phyloP scores from a whole-genome alignment of 2,329 filamentous ascomycete genomes.

The Emergomyces orientalis region DNA sequence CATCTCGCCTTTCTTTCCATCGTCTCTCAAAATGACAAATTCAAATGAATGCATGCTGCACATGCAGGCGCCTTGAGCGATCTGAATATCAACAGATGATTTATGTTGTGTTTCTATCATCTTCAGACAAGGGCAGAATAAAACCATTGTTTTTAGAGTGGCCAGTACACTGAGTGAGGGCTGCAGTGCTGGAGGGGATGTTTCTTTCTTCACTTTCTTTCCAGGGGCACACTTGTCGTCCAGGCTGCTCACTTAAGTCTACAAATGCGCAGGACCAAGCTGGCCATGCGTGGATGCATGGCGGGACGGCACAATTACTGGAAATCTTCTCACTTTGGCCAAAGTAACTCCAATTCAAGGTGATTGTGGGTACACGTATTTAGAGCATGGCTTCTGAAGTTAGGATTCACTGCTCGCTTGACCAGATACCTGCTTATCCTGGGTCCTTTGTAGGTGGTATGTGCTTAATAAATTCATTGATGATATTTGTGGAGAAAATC shows the following conservation, averaged over 20 bases:
- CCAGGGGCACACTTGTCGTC: not conserved
- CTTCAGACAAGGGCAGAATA: not conserved
- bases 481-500: not conserved
- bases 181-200: not conserved
- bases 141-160: not conserved
- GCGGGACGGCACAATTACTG: not conserved
- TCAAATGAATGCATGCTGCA: not conserved
- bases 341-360: not conserved
- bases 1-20: not conserved
- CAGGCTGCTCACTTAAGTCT: not conserved
- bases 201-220: not conserved
- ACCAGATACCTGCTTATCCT: not conserved
- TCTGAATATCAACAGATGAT: not conserved
- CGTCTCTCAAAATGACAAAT: not conserved
- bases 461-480: not conserved
- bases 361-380: not conserved
- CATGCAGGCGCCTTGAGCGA: not conserved
- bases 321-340: not conserved
- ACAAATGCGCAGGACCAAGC: not conserved
- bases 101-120: not conserved
- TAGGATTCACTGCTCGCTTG: not conserved
- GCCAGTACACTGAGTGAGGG: not conserved
- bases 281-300: not conserved
- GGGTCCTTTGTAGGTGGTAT: not conserved
- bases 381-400: not conserved